Evolutionary conservation across 2,329 filamentous ascomycete genomes (phyloP), one percentile per base, ranked within the genome.

Genomic region (Plenodomus biglobosus): DNA sequence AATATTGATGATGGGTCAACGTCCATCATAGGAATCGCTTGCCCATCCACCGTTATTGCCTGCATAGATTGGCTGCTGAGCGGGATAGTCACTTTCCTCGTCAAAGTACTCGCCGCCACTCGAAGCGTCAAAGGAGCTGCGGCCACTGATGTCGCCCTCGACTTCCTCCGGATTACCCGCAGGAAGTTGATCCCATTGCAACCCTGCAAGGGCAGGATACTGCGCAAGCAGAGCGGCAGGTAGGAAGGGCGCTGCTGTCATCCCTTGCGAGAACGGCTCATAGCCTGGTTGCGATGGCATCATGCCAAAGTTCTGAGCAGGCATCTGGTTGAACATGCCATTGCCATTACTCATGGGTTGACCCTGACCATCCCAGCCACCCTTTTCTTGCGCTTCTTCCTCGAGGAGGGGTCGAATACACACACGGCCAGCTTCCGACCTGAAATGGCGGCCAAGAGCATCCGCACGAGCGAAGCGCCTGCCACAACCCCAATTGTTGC

Each of bases 361-460:
- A 44, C 59, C 62, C 52, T 76, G 72, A 44, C 71, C 67, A 6
- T 68, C 65, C 73, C 87, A 70, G 86, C 81, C 87, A 21, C 81
- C 76, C 39, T 87, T 85, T 64, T 95, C 88, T 27, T 90, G 80
- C 64, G 91, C 87, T 76, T 99, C 94, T 73, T 99, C 94, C 56
- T 99, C 94, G 1, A 99, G 80, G 11, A 99, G 76, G n/a, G 94
- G 92, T 62, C 95, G 96, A 74, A 99, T 99, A 68, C 94, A 99
- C 44, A 96, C 89, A 24, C 94, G 84, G 6, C 94, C 94, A 2
- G 94, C 94, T 75, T 99, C 94, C 2, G 90, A 96, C 44, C 94
- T 83, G 78, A 99, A 99, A 75, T 96, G 94, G 10, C 92, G 84
- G 2, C 94, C 94, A 1, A 99, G 80, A 4, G 94, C 94, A 76